Percentiles rank a stretch among this genome's conserved stretches.
Conservation (phyloP, 257 asterid genomes). For the Salvia hispanica region DNA sequence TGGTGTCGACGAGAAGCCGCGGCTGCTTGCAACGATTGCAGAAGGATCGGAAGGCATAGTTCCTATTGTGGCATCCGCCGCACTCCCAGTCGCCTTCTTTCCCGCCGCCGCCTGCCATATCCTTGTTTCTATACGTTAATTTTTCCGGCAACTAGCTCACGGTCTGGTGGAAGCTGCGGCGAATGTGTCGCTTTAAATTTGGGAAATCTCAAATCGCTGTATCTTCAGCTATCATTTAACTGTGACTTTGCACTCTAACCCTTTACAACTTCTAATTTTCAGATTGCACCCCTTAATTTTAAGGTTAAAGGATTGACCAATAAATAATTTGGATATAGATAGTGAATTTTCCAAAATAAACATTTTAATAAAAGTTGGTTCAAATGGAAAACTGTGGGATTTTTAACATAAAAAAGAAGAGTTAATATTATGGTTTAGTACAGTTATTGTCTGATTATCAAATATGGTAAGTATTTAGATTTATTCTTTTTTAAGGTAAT, state of each 20-base stretch:
- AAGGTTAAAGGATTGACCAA: too few species aligned
- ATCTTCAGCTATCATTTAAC: neutral
- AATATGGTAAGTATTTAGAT: too few species aligned
- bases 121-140: slow-evolving; percentile 11
- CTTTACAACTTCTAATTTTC: neutral
- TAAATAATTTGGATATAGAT: too few species aligned
- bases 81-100: slow-evolving; percentile 94
- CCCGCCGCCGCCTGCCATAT: slow-evolving; percentile 48
- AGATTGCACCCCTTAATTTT: neutral
- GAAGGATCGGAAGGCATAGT: slow-evolving; percentile 82
- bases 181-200: slow-evolving; percentile 5
- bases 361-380: too few species aligned
- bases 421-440: too few species aligned
- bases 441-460: too few species aligned
- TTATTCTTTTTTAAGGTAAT: too few species aligned
- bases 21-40: slow-evolving; percentile 93
- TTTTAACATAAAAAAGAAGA: too few species aligned
- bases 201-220: slow-evolving; percentile 5
- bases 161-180: slow-evolving; percentile 25
- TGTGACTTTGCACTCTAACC: slow-evolving; percentile 18
- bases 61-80: slow-evolving; percentile 69
- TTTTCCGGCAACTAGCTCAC: slow-evolving; percentile 7
- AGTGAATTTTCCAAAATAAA: too few species aligned
- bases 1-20: slow-evolving; percentile 76
- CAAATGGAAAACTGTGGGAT: too few species aligned